These are phyloP conservation scores for Ophiostoma tasmaniense DNA, from an alignment of 2,329 filamentous ascomycete species.

Conservation along the genomic window DNA sequence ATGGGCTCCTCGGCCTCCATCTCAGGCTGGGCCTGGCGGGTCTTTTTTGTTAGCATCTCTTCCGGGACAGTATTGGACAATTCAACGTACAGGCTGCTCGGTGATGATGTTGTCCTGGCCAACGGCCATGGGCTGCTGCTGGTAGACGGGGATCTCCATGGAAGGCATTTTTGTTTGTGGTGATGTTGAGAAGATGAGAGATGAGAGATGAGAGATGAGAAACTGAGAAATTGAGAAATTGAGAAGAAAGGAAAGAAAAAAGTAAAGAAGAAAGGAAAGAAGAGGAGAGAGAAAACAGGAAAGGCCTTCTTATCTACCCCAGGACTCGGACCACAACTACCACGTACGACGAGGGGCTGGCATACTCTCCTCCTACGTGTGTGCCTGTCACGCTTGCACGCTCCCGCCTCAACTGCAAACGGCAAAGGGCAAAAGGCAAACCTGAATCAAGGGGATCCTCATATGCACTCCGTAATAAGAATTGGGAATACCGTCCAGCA, in stretches of 20 bases:
- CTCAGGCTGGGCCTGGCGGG: constrained; percentile 25
- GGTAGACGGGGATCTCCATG: constrained; percentile 22
- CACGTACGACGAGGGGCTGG: neutral
- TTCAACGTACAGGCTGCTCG: constrained; percentile 26
- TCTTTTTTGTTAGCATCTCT: constrained; percentile 15
- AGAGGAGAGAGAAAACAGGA: neutral
- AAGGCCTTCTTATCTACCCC: constrained; percentile 16
- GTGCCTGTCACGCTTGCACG: no score
- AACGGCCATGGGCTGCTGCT: constrained; percentile 28
- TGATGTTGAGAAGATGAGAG: neutral
- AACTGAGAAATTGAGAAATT: neutral
- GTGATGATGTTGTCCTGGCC: constrained; percentile 21
- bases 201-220: neutral
- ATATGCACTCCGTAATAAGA: neutral
- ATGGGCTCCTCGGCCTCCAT: constrained; percentile 23
- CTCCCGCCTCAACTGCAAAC: neutral
- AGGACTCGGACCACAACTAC: neutral
- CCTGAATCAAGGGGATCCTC: neutral
- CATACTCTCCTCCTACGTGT: neutral
- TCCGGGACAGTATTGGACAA: no score
- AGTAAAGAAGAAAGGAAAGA: constrained; percentile 5
- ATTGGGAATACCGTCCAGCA: no score
- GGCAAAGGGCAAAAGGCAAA: no score
- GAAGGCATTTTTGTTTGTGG: constrained; percentile 26
- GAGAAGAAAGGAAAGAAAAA: neutral